Evolutionary conservation across 2,329 filamentous ascomycete species (phyloP).

Genomic region (Trichoderma aggressivum): DNA sequence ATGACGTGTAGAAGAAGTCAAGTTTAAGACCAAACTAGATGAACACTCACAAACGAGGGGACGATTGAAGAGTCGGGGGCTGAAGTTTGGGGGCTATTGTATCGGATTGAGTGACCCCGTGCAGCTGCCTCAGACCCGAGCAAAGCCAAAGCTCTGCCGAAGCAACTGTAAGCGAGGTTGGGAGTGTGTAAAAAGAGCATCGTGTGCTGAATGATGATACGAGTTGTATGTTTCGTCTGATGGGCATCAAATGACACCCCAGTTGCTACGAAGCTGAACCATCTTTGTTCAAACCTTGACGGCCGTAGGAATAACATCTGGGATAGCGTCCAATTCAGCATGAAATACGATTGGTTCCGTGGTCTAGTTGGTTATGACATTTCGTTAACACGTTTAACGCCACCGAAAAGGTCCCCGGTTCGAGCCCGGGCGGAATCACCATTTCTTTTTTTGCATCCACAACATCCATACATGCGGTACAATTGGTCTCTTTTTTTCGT

Average conservation of each 20-base stretch:
- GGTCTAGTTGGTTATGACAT: constrained; percentile 31
- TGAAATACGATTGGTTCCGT: constrained; percentile 23
- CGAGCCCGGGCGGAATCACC: constrained; percentile 29
- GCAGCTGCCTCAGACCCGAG: background rate
- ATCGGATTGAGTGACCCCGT: background rate
- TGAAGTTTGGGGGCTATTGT: background rate
- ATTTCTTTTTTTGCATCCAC: constrained; percentile 5
- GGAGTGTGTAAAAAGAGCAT: background rate
- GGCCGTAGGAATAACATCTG: background rate
- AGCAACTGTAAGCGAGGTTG: background rate
- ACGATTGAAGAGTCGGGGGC: background rate
- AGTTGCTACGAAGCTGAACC: background rate
- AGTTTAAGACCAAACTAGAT: background rate
- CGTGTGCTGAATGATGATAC: background rate
- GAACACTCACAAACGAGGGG: background rate
- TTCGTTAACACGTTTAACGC: constrained; percentile 25
- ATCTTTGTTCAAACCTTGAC: background rate
- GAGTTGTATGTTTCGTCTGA: background rate
- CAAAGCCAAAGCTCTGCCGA: background rate
- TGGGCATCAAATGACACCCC: background rate
- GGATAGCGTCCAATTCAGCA: background rate
- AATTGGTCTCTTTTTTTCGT: background rate
- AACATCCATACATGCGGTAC: background rate
- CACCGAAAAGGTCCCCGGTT: constrained; percentile 31
- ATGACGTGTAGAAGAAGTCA: background rate